Conservation (phyloP, 495 filamentous ascomycete genomes). For the Penicillium macrosclerotiorum region DNA sequence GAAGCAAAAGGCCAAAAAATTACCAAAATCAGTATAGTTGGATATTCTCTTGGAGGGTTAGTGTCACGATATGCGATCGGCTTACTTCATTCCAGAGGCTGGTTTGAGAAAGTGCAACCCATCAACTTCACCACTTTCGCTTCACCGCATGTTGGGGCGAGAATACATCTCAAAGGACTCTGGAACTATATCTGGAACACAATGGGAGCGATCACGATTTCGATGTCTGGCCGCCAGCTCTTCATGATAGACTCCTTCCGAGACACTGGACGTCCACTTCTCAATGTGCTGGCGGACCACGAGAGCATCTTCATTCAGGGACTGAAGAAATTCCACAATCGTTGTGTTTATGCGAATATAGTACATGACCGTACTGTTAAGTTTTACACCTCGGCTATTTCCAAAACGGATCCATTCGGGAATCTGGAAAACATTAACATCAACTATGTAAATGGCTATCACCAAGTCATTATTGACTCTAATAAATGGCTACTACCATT, state of each 20-base stretch:
- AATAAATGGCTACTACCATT: slow-evolving; percentile 55
- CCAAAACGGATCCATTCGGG: slow-evolving; percentile 69
- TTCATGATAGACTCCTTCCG: slow-evolving; percentile 86
- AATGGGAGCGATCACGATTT: slow-evolving; percentile 72
- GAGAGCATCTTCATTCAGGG: slow-evolving; percentile 83
- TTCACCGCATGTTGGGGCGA: slow-evolving; percentile 82
- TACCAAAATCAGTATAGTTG: slow-evolving; percentile 78
- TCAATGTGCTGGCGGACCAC: slow-evolving; percentile 78
- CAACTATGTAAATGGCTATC: slow-evolving; percentile 73
- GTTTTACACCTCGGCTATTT: slow-evolving; percentile 79
- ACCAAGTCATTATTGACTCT: slow-evolving; percentile 72
- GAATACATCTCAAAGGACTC: slow-evolving; percentile 68
- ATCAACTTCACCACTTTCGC: slow-evolving; percentile 95
- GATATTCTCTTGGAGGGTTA: slow-evolving; percentile 87
- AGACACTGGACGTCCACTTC: slow-evolving; percentile 72
- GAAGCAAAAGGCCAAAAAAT: slow-evolving; percentile 64
- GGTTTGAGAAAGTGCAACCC: slow-evolving; percentile 74
- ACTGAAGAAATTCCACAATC: slow-evolving; percentile 68
- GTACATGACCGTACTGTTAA: slow-evolving; percentile 76
- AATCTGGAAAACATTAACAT: slow-evolving; percentile 61
- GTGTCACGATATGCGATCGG: slow-evolving; percentile 87
- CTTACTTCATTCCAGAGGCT: slow-evolving; percentile 73
- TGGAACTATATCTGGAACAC: slow-evolving; percentile 73
- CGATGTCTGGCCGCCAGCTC: slow-evolving; percentile 78
- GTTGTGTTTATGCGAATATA: slow-evolving; percentile 78